Evolutionary conservation across 2,329 filamentous ascomycete genomes (phyloP).

Genomic region (Aspergillus fumigatiaffinis): DNA sequence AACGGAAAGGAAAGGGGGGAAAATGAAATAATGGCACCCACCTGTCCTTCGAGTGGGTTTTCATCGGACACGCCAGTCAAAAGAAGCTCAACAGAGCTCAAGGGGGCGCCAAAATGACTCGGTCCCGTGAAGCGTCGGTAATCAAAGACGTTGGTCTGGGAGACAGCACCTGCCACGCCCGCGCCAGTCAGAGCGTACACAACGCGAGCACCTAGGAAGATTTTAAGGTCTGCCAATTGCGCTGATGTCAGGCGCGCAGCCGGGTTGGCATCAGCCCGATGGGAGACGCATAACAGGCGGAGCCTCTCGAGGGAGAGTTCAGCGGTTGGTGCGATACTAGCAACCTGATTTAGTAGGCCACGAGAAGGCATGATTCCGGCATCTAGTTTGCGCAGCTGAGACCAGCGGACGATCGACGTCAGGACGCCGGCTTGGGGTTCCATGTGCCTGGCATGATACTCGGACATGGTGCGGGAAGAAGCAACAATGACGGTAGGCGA

Average conservation of each 20-base stretch:
- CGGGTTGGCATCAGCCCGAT: conserved; percentile 60
- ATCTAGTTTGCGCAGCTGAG: conserved; percentile 67
- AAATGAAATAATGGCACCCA: conserved; percentile 36
- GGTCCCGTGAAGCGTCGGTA: conserved; percentile 58
- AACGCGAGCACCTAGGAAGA: conserved; percentile 74
- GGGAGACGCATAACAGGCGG: conserved; percentile 75
- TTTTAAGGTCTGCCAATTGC: conserved; percentile 73
- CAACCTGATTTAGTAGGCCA: conserved; percentile 52
- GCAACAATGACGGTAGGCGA: conserved; percentile 79
- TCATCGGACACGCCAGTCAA: conserved; percentile 44
- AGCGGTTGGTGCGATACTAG: conserved; percentile 35
- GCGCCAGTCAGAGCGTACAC: conserved; percentile 80
- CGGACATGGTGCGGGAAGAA: conserved; percentile 67
- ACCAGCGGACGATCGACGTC: conserved; percentile 65
- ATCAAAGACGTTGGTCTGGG: conserved; percentile 83
- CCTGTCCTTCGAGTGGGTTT: conserved; percentile 52
- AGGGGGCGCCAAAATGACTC: conserved; percentile 75
- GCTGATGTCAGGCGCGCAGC: conserved; percentile 63
- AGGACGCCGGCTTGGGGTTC: conserved; percentile 59
- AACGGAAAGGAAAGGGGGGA: neutral
- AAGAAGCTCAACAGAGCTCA: conserved; percentile 75
- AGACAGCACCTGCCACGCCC: conserved; percentile 81
- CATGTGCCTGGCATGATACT: conserved; percentile 61
- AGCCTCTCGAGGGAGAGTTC: conserved; percentile 60
- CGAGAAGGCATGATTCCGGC: conserved; percentile 70